A percentile compares a stretch with the other conserved stretches of the same genome.
Conservation (phyloP, 2,329 filamentous ascomycete genomes). For the Plenodomus biglobosus region DNA sequence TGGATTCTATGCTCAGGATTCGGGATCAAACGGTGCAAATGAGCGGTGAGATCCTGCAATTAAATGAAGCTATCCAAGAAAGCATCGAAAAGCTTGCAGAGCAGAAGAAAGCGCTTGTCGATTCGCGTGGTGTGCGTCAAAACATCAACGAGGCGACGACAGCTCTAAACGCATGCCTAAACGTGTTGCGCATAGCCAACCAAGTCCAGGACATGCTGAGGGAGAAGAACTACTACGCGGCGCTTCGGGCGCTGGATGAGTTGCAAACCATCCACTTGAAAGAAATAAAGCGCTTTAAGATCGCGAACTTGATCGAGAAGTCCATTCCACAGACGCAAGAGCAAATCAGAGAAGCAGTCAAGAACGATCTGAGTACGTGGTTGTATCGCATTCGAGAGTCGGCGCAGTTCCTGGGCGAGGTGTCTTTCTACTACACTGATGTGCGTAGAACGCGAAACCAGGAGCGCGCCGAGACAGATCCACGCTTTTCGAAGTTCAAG, state of each 20-base stretch:
- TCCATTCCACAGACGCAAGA: conserved; percentile 92
- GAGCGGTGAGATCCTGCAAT: conserved; percentile 84
- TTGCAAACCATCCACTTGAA: conserved; percentile 94
- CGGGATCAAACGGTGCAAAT: conserved; percentile 86
- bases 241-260: conserved; percentile 90
- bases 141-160: conserved; percentile 93
- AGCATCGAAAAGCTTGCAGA: conserved; percentile 93
- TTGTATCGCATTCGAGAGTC: conserved; percentile 92
- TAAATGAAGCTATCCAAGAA: conserved; percentile 92
- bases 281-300: conserved; percentile 90
- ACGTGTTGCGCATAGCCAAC: conserved; percentile 89
- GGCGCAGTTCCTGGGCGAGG: conserved; percentile 92
- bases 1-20: conserved; percentile 90
- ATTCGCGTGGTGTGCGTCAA: conserved; percentile 86
- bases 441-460: conserved; percentile 80
- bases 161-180: conserved; percentile 85
- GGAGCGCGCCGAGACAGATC: conserved; percentile 74
- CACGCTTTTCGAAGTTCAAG: conserved; percentile 79
- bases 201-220: conserved; percentile 88
- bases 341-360: conserved; percentile 92
- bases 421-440: conserved; percentile 95
- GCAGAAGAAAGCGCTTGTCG: conserved; percentile 91
- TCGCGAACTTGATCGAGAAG: conserved; percentile 93
- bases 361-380: conserved; percentile 97
- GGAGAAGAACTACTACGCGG: conserved; percentile 94